Base-by-base conservation (phyloP, 768 basidiomycete species). In the Cystofilobasidium macerans region DNA sequence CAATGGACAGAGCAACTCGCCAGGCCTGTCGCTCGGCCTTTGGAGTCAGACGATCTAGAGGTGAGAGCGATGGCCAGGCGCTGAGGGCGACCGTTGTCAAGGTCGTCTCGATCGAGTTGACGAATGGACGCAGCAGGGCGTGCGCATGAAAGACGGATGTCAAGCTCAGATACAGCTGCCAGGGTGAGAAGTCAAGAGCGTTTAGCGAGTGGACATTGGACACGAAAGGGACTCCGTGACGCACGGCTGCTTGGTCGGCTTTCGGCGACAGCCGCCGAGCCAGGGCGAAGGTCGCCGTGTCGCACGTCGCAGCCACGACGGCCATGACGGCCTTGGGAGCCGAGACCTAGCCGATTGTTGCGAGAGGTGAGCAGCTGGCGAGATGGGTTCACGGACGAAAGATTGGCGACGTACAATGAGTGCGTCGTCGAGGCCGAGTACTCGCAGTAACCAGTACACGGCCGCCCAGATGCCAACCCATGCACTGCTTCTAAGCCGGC, bases 21-120 rank as follows among this genome's bases (percentile, higher is more conserved):
- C 28, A 62, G 5, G 48, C 51, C 1, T 28, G 20, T 22, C 65
- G 40, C 20, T 42, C n/a, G 3, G n/a, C 40, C 22, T 1, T 1
- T 14, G 62, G 11, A 6, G 28, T 8, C 13, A 26, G n/a, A 9
- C 18, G 48, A 20, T 22, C 13, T 13, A n/a, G n/a, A n/a, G 51
- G 36, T 3, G 32, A 1, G 47, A 35, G 18, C 35, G 48, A 18
- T 20, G 65, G 65, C 76, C 88, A 97, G 72, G 81, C 81, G 16
- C 79, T 78, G 63, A 94, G 80, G 0, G 92, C 93, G 47, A 86
- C 76, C 0, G 85, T 85, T 0, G 88, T 87, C 48, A 98, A 77
- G 0, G 89, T 84, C 0, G 91, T 91, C 73, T 99, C 95, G 32
- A 93, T 77, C 16, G 91, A 93, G 73, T 97, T 99, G 35, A 90